Base-by-base conservation (phyloP, 1,284 basidiomycete genomes). In the Limonomyces culmigenus region DNA sequence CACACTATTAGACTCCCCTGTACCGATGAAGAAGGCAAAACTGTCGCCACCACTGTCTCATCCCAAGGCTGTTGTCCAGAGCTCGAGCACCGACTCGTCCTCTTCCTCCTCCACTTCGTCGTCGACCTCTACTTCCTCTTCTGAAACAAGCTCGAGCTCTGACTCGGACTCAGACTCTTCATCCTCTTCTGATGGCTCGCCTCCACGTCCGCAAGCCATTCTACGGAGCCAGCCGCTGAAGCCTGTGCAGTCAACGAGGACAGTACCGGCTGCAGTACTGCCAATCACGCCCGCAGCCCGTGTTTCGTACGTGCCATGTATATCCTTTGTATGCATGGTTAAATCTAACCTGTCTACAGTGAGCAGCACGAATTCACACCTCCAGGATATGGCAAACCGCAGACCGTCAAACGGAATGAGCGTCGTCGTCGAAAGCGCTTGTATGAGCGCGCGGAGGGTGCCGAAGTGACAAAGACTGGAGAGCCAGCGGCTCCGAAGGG, bases 341-440 rank as follows among this genome's bases (percentile, higher is more conserved):
- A n/a, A n/a, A n/a, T n/a, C n/a, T n/a, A n/a, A n/a, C n/a, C n/a
- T n/a, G n/a, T n/a, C n/a, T n/a, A n/a, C n/a, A n/a, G n/a, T n/a
- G n/a, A n/a, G n/a, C n/a, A n/a, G n/a, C n/a, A n/a, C n/a, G n/a
- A 27, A 8, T n/a, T 27, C 23, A 27, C 23, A 27, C 72, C 75
- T 0, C 76, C 76, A 0, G 74, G 75, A 1, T 51, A 62, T 25
- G 80, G 79, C 4, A 83, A 75, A 50, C 50, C 64, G 1, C 53
- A 67, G n/a, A 84, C 80, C 0, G 72, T 66, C 8, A 61, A 58
- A 23, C 68, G 80, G 3, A 84, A 85, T 48, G 48, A 63, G 19
- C 71, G 80, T 23, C 47, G 57, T 14, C 64, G 70, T 33, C 47
- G 63, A 12, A 70, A 68, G 42, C 59, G 58, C 10, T 41, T 54